A percentile compares a stretch with the other conserved stretches of the same genome.
Evolutionary conservation across 305 asterid genomes (phyloP).

Genomic region (Plantago rigida): DNA sequence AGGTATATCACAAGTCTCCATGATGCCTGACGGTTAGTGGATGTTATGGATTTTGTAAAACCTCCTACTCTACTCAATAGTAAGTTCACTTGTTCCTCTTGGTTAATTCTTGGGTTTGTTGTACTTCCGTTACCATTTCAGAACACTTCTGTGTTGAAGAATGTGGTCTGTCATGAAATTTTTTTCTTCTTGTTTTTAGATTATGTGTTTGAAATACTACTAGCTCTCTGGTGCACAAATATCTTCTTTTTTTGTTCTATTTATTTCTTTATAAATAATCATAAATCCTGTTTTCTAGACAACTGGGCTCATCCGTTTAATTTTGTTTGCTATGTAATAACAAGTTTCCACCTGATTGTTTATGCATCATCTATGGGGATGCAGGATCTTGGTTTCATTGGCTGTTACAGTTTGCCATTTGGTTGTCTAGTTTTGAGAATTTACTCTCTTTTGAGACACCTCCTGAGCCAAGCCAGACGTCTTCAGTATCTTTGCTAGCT

Average conservation of each 20-base stretch:
- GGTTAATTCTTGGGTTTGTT: background rate
- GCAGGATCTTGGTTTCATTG: constrained; percentile 62
- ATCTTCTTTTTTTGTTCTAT: background rate
- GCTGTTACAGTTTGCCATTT: constrained; percentile 47
- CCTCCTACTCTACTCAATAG: constrained; percentile 46
- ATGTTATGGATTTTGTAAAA: constrained; percentile 50
- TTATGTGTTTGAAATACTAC: too few species aligned
- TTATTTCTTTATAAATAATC: background rate
- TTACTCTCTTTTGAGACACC: constrained; percentile 38
- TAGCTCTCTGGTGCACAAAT: background rate
- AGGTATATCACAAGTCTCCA: constrained; percentile 35
- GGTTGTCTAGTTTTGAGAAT: constrained; percentile 53
- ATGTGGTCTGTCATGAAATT: too few species aligned
- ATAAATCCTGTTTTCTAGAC: background rate
- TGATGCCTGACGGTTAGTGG: constrained; percentile 64
- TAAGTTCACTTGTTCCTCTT: constrained; percentile 26
- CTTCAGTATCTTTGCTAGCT: constrained; percentile 46
- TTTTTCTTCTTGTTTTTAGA: too few species aligned
- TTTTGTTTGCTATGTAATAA: too few species aligned
- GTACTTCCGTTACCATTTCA: background rate
- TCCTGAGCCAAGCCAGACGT: constrained; percentile 32
- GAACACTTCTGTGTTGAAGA: background rate
- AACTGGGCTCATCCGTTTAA: too few species aligned
- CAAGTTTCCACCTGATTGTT: background rate
- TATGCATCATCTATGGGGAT: constrained; percentile 12